phyloP scores from a whole-genome alignment of 768 basidiomycete species.

The Nevesoporus exiguus region DNA sequence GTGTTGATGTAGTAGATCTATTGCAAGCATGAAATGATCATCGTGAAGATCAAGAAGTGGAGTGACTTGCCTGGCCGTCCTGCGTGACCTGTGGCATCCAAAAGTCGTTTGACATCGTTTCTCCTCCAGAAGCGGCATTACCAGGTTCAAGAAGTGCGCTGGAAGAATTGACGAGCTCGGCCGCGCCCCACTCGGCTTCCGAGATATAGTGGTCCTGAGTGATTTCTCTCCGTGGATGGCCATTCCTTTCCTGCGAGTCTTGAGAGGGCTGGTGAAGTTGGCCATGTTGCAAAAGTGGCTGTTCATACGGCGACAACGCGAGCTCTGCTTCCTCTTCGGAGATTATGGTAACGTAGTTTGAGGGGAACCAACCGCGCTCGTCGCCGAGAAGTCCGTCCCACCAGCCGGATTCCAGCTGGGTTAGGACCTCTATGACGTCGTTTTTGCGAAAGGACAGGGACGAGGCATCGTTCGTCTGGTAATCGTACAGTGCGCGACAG shows the following conservation, averaged over 20 bases:
- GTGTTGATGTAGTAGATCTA: conserved; percentile 97
- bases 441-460: conserved; percentile 83
- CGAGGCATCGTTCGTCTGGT: conserved; percentile 81
- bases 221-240: conserved; percentile 11
- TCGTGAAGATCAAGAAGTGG: neutral
- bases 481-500: conserved; percentile 91
- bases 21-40: neutral
- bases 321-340: conserved; percentile 78
- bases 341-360: conserved; percentile 85
- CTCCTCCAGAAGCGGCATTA: conserved; percentile 25
- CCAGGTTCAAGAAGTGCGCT: conserved; percentile 35
- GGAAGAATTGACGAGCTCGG: conserved; percentile 33
- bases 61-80: conserved; percentile 70
- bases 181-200: conserved; percentile 47
- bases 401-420: conserved; percentile 91
- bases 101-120: conserved; percentile 61
- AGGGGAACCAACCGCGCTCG: conserved; percentile 95
- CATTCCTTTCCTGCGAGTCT: conserved; percentile 12
- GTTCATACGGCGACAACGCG: conserved; percentile 41
- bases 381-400: conserved; percentile 94
- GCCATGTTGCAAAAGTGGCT: conserved; percentile 11
- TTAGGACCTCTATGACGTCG: conserved; percentile 92
- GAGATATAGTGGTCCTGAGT: conserved; percentile 29
- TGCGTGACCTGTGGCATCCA: conserved; percentile 87
- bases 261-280: conserved; percentile 13